Evolutionary conservation across 768 basidiomycete species (phyloP), one percentile per base, ranked within the genome.

Genomic region (Rickenella mellea): DNA sequence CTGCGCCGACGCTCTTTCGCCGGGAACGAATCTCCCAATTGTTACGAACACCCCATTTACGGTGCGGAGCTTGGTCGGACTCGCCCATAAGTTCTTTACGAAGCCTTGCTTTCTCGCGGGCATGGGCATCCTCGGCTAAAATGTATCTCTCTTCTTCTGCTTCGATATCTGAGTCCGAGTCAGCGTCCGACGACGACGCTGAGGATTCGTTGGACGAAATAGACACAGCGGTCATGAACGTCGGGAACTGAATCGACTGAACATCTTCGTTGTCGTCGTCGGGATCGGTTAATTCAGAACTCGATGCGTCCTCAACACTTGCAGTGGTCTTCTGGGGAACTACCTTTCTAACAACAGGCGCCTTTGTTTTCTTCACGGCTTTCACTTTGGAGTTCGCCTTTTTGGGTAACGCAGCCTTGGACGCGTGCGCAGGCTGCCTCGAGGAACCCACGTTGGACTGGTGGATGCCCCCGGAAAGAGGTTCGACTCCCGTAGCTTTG

Each of bases 191-290:
- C 10, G 72, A 71, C 8, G 63, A 66, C 11, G 51, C 51, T 5
- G 49, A 29, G 11, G 58, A 56, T 36, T 38, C 56, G 17, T 52
- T 53, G 24, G 61, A 63, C 6, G 70, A 70, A 6, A 75, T 71
- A 2, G 64, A 76, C 24, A 78, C 76, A 17, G 81, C 81, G 22
- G 78, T 74, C 21, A 84, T 66, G 55, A 84, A 83, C 19, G 79
- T 83, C 10, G 82, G 82, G 56, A 80, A 78, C 19, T 40, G 44
- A 24, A 37, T 40, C 6, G 46, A 42, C 25, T 39, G 41, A 14
- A 39, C 30, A 36, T 38, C 41, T 39, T 50, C 39, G 6, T 27
- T 38, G 30, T 52, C 43, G 17, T 31, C 39, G 14, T 40, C 39
- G 39, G 26, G 11, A 12, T 40, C 39, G 39, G 20, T 25, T 40